Percentiles rank a stretch among this genome's conserved stretches.
phyloP scores from a whole-genome alignment of 768 basidiomycete species.

The Termitomyces sp. region DNA sequence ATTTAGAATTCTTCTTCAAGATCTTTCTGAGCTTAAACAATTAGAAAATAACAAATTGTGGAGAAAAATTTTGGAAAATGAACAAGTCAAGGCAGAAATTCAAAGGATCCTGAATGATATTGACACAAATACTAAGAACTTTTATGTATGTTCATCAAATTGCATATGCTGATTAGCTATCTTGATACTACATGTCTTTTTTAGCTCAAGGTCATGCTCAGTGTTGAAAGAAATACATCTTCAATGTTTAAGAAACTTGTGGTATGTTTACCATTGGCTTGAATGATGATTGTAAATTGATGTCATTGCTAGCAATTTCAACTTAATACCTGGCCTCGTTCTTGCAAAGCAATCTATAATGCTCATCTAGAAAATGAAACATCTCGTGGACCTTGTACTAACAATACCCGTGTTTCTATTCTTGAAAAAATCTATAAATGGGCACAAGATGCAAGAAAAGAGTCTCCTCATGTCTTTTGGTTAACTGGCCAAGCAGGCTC shows the following conservation, averaged over 20 bases:
- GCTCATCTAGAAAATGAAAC: background rate
- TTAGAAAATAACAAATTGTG: no score
- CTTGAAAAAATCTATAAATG: no score
- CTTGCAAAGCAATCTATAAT: background rate
- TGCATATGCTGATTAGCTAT: no score
- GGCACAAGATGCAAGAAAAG: no score
- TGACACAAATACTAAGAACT: slow-evolving; percentile 8
- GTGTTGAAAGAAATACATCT: background rate
- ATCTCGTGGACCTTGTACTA: slow-evolving; percentile 4
- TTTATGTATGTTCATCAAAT: background rate
- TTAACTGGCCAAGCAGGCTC: no score
- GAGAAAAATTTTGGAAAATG: slow-evolving; percentile 3
- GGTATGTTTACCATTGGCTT: background rate
- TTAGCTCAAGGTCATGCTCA: background rate
- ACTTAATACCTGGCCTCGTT: background rate
- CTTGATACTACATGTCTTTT: background rate
- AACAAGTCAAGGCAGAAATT: slow-evolving; percentile 7
- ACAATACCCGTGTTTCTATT: background rate
- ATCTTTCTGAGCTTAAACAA: no score
- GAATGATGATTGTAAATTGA: background rate
- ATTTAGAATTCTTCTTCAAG: background rate
- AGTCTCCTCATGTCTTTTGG: no score
- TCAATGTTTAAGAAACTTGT: background rate
- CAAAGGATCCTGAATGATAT: background rate
- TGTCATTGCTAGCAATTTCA: background rate